Evolutionary conservation across 1,284 basidiomycete genomes (phyloP).

Genomic region (Leccinum fallax): DNA sequence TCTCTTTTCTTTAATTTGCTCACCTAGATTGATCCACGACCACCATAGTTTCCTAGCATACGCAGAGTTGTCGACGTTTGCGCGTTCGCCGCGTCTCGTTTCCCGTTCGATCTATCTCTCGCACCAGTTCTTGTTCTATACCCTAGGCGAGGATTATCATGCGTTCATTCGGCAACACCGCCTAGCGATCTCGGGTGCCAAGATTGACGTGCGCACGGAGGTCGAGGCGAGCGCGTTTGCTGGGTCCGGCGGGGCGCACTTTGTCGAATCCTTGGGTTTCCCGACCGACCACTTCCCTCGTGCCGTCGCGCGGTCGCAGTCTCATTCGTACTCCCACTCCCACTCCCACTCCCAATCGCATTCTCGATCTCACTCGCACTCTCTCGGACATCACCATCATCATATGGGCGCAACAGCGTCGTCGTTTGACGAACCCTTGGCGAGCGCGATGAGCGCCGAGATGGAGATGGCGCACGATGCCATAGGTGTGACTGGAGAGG

Average conservation of each 20-base stretch:
- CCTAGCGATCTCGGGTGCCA: constrained; percentile 58
- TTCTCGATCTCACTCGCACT: neutral
- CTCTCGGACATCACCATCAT: neutral
- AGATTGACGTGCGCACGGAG: constrained; percentile 71
- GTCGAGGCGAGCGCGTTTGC: constrained; percentile 65
- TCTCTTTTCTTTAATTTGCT: neutral
- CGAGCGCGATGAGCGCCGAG: constrained; percentile 67
- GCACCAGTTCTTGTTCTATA: constrained; percentile 80
- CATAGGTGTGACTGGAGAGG: constrained; percentile 33
- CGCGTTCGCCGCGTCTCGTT: constrained; percentile 56
- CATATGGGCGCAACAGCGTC: constrained; percentile 33
- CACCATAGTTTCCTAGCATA: constrained; percentile 66
- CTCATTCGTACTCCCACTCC: neutral
- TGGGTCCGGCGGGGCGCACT: constrained; percentile 43
- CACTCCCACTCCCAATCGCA: too few relatives aligned
- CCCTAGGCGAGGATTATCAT: constrained; percentile 78
- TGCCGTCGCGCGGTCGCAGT: neutral
- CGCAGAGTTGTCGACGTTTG: constrained; percentile 79
- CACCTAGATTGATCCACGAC: constrained; percentile 6
- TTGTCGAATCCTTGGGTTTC: constrained; percentile 55
- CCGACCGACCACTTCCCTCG: constrained; percentile 35
- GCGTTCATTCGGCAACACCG: constrained; percentile 70
- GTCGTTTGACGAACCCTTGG: constrained; percentile 78
- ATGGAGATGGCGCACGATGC: constrained; percentile 63
- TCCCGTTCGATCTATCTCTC: constrained; percentile 78